A percentile compares a stretch with the other conserved stretches of the same genome.
Conservation (phyloP, 306 rosid species). For the Pachyrhizus erosus region DNA sequence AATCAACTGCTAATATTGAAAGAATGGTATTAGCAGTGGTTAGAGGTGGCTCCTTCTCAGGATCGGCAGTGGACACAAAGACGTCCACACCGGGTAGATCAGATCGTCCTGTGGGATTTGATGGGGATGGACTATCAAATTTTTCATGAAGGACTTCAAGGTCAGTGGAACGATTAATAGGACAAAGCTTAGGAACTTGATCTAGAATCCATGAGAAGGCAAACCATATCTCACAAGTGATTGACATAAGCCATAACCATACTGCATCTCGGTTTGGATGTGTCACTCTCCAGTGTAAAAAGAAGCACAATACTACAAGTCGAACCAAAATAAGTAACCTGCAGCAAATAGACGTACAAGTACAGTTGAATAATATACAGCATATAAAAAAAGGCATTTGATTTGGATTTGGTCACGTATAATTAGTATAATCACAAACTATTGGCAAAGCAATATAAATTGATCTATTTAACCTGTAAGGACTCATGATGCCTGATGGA, state of each 20-base stretch:
- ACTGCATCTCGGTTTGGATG: not conserved
- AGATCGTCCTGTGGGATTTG: not conserved
- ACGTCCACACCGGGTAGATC: not conserved
- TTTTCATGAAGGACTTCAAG: not conserved
- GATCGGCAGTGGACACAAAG: not conserved
- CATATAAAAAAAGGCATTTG: too few relatives aligned
- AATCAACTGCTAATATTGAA: not conserved
- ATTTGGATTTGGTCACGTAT: not conserved
- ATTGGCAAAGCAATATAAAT: not conserved
- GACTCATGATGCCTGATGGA: not conserved
- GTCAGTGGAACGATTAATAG: not conserved
- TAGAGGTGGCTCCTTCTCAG: not conserved
- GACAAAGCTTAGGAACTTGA: not conserved
- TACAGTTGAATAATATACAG: not conserved
- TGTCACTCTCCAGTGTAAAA: not conserved
- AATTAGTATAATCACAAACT: not conserved
- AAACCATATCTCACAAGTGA: not conserved
- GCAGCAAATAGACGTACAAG: not conserved
- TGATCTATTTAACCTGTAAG: not conserved
- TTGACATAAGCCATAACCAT: not conserved
- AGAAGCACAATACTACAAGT: not conserved
- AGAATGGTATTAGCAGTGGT: not conserved
- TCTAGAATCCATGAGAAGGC: not conserved
- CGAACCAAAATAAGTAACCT: not conserved
- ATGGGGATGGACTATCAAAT: not conserved